Base-by-base conservation (phyloP, 768 basidiomycete species). In the Zangia roseola region DNA sequence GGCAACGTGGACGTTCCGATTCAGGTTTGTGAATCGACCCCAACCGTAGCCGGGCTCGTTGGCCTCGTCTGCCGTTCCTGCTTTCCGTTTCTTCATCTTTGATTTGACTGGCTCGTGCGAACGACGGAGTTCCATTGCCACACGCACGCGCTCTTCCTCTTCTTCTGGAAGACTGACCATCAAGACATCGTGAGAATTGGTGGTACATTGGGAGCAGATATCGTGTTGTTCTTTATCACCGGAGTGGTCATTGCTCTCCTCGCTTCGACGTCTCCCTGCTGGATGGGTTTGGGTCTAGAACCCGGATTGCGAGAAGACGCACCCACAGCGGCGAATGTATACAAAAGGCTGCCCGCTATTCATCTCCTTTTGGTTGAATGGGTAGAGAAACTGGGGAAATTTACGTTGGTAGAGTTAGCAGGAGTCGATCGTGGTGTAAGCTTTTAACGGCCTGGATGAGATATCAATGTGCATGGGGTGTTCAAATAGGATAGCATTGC, bases 341-440 rank as follows among this genome's bases (percentile, higher is more conserved):
- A 94, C 84, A 65, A 98, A 98, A 0, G 93, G 91, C 44, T 88
- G 80, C 4, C 68, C 64, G 13, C 97, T 97, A 57, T 91, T 93
- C 93, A 97, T 97, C 71, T 97, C 95, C 67, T 92, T 91, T 54
- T 91, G 72, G 2, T 87, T 91, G 43, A 98, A 76, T 1, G 97
- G 91, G 71, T 97, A 99, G 48, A 94, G 83, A 60, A 94, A 98
- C 45, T 78, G 80, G 2, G 88, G 76, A 2, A 65, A 75, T 44
- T 79, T 82, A 62, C 49, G 5, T 78, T 60, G 3, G 70, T 54
- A n/a, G 60, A 45, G 1, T 62, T 38, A 16, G 60, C 24, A 2
- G 79, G 71, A 13, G 80, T 63, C 8, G 91, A 72, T 60, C 94
- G 94, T 0, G 78, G 74, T 0, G 93, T 89, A 16, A 97, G 73